A percentile compares a stretch with the other conserved stretches of the same genome.
Evolutionary conservation across 106 monocot genomes (phyloP).

Genomic region (Dendrobium chrysotoxum): DNA sequence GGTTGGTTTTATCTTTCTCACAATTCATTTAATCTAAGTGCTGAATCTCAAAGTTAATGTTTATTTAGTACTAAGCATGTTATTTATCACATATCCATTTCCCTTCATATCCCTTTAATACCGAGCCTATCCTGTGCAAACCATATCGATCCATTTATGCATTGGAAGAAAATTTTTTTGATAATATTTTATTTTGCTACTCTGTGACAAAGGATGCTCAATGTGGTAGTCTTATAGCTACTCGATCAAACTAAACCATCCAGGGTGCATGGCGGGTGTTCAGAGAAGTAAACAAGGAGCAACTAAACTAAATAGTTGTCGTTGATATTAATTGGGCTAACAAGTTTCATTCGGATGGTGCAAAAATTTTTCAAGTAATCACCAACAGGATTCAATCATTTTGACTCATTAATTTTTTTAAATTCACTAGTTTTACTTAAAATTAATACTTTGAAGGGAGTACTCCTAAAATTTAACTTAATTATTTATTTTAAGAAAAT

Average conservation of each 20-base stretch:
- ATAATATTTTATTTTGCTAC: neutral
- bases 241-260: neutral
- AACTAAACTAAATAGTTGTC: neutral
- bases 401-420: neutral
- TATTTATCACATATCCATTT: neutral
- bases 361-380: neutral
- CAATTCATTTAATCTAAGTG: neutral
- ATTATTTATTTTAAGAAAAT: no score
- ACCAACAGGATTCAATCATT: neutral
- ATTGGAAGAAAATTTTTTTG: neutral
- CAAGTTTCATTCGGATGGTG: neutral
- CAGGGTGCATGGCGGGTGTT: no score
- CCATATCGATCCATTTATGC: neutral
- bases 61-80: neutral
- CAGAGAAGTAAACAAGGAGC: neutral
- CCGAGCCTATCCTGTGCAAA: neutral
- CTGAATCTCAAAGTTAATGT: neutral
- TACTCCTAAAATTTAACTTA: neutral
- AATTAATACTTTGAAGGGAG: neutral
- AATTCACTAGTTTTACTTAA: neutral
- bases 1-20: neutral
- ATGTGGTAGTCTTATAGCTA: neutral
- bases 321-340: neutral
- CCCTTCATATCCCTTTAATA: neutral
- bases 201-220: neutral